Percentiles rank a stretch among this genome's conserved stretches.
Evolutionary conservation across 352 stramenopile species (phyloP).

Genomic region (Proteromonas lacertae): DNA sequence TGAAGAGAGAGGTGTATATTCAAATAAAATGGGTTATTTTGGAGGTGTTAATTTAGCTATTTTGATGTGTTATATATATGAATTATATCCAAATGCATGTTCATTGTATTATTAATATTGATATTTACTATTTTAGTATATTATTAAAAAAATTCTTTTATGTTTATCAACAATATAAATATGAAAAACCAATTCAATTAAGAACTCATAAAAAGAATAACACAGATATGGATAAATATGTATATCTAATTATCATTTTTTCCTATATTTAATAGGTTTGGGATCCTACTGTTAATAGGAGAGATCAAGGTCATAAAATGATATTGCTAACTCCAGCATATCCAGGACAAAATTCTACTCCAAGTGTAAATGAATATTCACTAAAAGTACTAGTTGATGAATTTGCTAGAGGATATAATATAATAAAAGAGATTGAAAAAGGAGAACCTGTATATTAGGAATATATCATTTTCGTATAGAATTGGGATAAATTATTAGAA

Average conservation of each 20-base stretch:
- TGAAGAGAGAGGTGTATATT: conserved; percentile 71
- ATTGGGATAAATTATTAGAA: conserved; percentile 4
- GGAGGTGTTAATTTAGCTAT: conserved; percentile 95
- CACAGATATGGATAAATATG: conserved; percentile 4
- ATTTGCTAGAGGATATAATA: not conserved
- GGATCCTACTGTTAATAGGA: conserved; percentile 22
- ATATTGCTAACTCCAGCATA: conserved; percentile 94
- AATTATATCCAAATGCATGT: conserved; percentile 31
- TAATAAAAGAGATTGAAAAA: not conserved
- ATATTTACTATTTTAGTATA: too few species aligned
- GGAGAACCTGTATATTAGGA: not conserved
- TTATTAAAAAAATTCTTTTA: conserved; percentile 71
- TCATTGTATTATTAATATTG: too few species aligned
- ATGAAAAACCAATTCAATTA: conserved; percentile 48
- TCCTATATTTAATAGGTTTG: too few species aligned
- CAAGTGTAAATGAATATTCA: conserved; percentile 53
- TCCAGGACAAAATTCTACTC: conserved; percentile 84
- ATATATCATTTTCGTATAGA: not conserved
- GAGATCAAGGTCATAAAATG: conserved; percentile 67
- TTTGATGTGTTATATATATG: conserved; percentile 66
- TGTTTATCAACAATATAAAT: conserved; percentile 69
- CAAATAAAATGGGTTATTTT: conserved; percentile 89
- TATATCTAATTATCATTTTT: conserved; percentile 2
- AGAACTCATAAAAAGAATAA: too few species aligned
- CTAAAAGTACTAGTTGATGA: not conserved